Evolutionary conservation across 352 stramenopile genomes (phyloP), one percentile per base, ranked within the genome.

Genomic region (Globisporangium spinosum): DNA sequence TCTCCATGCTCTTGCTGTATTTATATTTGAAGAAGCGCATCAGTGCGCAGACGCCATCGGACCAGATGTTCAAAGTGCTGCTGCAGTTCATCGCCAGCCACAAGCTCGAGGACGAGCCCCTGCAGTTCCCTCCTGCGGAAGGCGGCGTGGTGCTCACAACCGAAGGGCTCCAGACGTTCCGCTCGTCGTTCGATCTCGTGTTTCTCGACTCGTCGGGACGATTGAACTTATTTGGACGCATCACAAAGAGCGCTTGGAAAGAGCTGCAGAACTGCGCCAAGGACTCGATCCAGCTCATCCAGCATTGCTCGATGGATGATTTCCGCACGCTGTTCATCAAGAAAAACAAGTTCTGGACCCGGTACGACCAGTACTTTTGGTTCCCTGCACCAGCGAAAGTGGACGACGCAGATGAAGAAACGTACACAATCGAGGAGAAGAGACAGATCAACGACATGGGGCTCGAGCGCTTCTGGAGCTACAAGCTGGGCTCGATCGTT

Each of bases 281-380:
- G 29, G 82, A 94, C 53, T 86, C 84, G 1, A 64, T 89, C 7
- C 76, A 85, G 34, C 71, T 91, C 51, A 69, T 91, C 8, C 80
- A 92, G 60, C 73, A 85, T 29, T 81, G 82, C 38, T 79, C 83
- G 0, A 80, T 90, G 64, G 82, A 94, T 54, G 83, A 85, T 58
- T 96, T 96, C 62, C 79, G 78, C n/a, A 73, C 76, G 40, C 69
- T 96, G 0, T 96, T 96, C 60, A 92, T 96, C 70, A 80, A 89
- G 66, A 90, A 89, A 67, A 84, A 85, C 57, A 73, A 82, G 49
- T 91, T 96, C 62, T 96, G 85, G 83, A 89, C 82, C 12, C 74
- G 85, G 2, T 97, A 94, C 57, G 89, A 97, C 72, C 84, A 95
- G 72, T 97, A 88, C 70, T 90, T 89, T 62, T 95, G 82, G 80